These are phyloP conservation scores for Bidens hawaiensis DNA, from an alignment of 140 eudicot genomes.

Conservation along the genomic window DNA sequence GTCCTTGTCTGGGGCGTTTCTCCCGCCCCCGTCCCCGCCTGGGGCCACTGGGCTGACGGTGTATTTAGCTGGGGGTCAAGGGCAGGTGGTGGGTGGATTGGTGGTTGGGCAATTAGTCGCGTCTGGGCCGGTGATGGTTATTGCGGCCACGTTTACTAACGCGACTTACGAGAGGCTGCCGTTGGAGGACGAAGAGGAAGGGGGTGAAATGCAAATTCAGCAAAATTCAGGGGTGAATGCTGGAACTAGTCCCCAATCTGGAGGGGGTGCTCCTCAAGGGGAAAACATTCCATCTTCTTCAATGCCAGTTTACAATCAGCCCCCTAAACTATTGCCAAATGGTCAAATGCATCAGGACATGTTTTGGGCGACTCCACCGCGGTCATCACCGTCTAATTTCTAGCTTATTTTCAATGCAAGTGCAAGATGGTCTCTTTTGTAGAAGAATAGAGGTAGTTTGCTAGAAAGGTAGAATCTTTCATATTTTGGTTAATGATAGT, in stretches of 20 bases:
- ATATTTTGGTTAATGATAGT: not conserved
- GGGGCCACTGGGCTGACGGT: constrained; percentile 75
- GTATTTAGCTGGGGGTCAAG: constrained; percentile 72
- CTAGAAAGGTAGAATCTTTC: constrained; percentile 7
- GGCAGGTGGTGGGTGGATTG: constrained; percentile 76
- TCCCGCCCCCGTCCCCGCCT: constrained; percentile 68
- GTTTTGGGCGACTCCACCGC: constrained; percentile 67
- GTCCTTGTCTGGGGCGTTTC: constrained; percentile 61
- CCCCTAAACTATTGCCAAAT: constrained; percentile 57
- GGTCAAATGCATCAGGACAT: constrained; percentile 64
- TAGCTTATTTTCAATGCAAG: constrained; percentile 19
- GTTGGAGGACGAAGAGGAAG: constrained; percentile 44
- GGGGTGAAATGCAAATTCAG: constrained; percentile 33
- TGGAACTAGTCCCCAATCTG: constrained; percentile 28
- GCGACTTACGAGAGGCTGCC: constrained; percentile 67
- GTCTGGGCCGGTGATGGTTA: constrained; percentile 70
- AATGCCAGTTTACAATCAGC: constrained; percentile 39
- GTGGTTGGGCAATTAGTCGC: constrained; percentile 66
- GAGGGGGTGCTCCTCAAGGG: constrained; percentile 24
- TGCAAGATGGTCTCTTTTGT: constrained; percentile 7
- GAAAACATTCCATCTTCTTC: constrained; percentile 30
- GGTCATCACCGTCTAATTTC: constrained; percentile 47
- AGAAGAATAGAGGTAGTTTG: constrained; percentile 3
- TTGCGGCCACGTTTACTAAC: constrained; percentile 70
- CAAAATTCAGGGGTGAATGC: constrained; percentile 30